These are phyloP conservation scores for Backusella circina DNA, from an alignment of 192 early-diverging fungal species.

Conservation along the genomic window DNA sequence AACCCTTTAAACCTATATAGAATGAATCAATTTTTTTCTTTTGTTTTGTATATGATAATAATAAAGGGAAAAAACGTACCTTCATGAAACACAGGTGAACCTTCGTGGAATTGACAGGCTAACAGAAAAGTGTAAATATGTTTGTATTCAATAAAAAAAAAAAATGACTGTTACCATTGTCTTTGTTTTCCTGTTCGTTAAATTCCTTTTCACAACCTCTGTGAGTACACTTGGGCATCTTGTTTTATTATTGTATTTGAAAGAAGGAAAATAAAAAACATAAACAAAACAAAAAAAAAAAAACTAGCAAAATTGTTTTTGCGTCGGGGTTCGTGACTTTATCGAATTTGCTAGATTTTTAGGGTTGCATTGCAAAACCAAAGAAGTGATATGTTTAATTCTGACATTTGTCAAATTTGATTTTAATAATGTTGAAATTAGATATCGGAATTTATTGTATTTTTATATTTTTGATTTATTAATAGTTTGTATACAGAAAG, in stretches of 20 bases:
- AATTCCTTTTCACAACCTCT: constrained; percentile 88
- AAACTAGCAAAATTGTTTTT: not conserved
- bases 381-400: no score
- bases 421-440: no score
- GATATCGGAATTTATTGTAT: not conserved
- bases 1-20: constrained; percentile 66
- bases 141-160: not conserved
- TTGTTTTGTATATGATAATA: no score
- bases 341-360: not conserved
- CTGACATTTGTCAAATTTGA: not conserved
- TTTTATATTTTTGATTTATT: not conserved
- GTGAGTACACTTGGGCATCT: constrained; percentile 63
- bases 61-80: constrained; percentile 47
- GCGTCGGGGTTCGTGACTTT: not conserved
- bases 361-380: not conserved
- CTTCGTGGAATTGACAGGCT: constrained; percentile 86
- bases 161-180: constrained; percentile 39
- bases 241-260: not conserved
- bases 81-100: constrained; percentile 94
- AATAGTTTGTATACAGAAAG: not conserved
- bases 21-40: not conserved
- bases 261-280: constrained; percentile 1
- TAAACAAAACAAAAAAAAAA: no score
- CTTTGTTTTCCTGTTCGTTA: constrained; percentile 66
- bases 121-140: not conserved